Conservation (phyloP, 2,329 filamentous ascomycete species). For the Exophiala lecanii-corni region DNA sequence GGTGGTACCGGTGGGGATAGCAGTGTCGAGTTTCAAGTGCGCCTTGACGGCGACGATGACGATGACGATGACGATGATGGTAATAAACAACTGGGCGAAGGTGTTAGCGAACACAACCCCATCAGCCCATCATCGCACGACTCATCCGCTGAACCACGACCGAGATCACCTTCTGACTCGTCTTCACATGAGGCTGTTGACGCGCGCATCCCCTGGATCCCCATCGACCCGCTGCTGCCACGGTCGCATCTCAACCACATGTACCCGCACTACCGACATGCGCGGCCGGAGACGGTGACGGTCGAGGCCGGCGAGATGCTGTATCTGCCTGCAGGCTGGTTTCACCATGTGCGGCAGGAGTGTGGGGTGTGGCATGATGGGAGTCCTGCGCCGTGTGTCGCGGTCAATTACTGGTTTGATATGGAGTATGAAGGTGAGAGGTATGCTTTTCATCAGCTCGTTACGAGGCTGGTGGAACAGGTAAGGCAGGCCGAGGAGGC, state of each 20-base stretch:
- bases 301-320: constrained; percentile 24
- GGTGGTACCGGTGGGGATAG: background rate
- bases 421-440: constrained; percentile 39
- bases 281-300: constrained; percentile 19
- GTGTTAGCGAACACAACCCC: background rate
- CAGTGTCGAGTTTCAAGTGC: background rate
- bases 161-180: too few relatives aligned
- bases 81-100: background rate
- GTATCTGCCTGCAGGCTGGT: constrained; percentile 26
- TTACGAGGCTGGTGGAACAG: constrained; percentile 26
- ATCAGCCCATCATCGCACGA: background rate
- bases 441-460: constrained; percentile 39
- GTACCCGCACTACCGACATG: constrained; percentile 20
- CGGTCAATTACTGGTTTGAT: constrained; percentile 28
- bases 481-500: constrained; percentile 1
- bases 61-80: background rate
- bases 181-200: too few relatives aligned
- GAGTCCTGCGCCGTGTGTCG: constrained; percentile 21
- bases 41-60: constrained; percentile 3
- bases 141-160: constrained; percentile 4
- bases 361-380: constrained; percentile 24
- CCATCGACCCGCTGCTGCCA: constrained; percentile 18
- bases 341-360: constrained; percentile 26
- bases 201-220: constrained; percentile 25
- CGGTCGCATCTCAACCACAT: background rate